Evolutionary conservation across 2,329 filamentous ascomycete genomes (phyloP), one percentile per base, ranked within the genome.

Genomic region (Claviceps cyperi): DNA sequence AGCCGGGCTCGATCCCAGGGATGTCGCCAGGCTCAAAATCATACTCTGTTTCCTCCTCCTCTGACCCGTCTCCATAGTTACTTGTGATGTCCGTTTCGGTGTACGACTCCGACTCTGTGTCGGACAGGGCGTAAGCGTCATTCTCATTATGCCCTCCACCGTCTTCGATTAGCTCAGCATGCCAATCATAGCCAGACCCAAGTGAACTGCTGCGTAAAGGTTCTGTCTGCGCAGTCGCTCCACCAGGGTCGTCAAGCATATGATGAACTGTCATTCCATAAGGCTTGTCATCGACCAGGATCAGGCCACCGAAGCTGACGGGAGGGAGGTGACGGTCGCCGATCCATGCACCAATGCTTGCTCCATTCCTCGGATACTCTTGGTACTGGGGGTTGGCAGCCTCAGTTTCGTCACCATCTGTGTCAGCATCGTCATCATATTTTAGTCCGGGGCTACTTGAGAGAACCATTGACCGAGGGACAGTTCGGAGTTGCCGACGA

Each of bases 251-350:
- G 70, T 96, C 91, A 2, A 97, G 78, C 81, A 97, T 91, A 64
- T 97, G 91, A 60, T 97, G 91, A 0, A 97, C 91, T 21, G 88
- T 96, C 86, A 97, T 92, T 13, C 91, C 91, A 59, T 89, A 92
- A 0, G 86, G 80, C 63, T 84, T 81, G 50, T 85, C 81, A 60
- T 97, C 89, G 1, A 97, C 80, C 35, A 92, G 70, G 40, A 97
- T 80, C 4, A 95, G 75, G 8, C 91, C 91, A 13, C 91, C 91
- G 57, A 94, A 89, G 35, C 88, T 94, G 3, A 94, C 91, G 2
- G 91, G 88, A 5, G 90, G 89, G 2, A 96, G 72, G 61, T 96
- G 91, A 43, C 86, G 81, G 55, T 89, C 80, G 51, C 86, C 84
- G 47, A 86, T 81, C 73, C 87, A 96, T 0, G 90, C 90, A 6